These are phyloP conservation scores for Suhomyces prunicola DNA, from an alignment of 805 yeast genomes.

Conservation along the genomic window DNA sequence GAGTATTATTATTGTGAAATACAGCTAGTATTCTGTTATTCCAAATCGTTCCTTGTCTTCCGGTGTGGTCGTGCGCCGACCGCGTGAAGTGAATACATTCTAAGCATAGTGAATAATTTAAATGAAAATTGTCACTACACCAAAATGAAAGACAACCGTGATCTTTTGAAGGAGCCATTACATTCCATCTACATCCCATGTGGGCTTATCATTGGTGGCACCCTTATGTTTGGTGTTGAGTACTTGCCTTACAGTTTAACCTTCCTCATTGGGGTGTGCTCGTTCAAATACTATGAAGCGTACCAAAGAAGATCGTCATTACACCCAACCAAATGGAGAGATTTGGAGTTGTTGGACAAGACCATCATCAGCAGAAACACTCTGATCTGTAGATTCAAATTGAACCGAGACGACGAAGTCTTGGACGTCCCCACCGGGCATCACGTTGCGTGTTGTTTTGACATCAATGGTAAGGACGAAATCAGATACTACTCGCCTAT, in stretches of 20 bases:
- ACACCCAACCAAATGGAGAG: slow-evolving; percentile 53
- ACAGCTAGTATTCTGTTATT: no score
- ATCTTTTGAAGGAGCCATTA: slow-evolving; percentile 62
- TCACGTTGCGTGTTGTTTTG: slow-evolving; percentile 60
- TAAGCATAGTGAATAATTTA: neutral
- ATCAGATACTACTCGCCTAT: slow-evolving; percentile 76
- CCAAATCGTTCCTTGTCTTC: neutral
- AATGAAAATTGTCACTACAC: neutral
- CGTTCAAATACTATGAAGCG: slow-evolving; percentile 35
- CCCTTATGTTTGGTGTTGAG: slow-evolving; percentile 48
- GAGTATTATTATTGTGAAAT: no score
- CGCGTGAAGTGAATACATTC: neutral
- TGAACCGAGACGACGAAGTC: slow-evolving; percentile 57
- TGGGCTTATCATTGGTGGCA: slow-evolving; percentile 58
- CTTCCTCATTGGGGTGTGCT: slow-evolving; percentile 33
- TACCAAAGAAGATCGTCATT: slow-evolving; percentile 45
- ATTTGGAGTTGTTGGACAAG: slow-evolving; percentile 69
- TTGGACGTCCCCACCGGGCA: slow-evolving; percentile 72
- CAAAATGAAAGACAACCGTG: slow-evolving; percentile 41
- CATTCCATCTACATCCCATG: slow-evolving; percentile 77
- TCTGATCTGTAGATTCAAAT: slow-evolving; percentile 71
- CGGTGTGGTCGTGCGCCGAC: neutral
- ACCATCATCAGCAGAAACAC: slow-evolving; percentile 68
- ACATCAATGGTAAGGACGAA: slow-evolving; percentile 48
- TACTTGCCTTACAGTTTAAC: slow-evolving; percentile 46